A percentile compares a stretch with the other conserved stretches of the same genome.
Evolutionary conservation across 2,329 filamentous ascomycete species (phyloP).

Genomic region (Beauveria sp.): DNA sequence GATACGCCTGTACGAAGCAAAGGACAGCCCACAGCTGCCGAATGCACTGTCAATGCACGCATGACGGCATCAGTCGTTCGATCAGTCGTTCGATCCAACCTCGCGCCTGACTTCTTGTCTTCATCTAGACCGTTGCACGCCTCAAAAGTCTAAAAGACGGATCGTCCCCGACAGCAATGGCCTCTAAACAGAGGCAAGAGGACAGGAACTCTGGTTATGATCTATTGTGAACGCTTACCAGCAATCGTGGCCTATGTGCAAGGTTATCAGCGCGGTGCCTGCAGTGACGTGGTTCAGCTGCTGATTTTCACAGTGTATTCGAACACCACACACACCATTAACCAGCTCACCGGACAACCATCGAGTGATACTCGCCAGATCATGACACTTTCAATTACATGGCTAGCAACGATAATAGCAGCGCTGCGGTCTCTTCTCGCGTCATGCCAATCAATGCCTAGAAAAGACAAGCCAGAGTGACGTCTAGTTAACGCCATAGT

Average conservation of each 20-base stretch:
- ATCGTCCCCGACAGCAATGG: background rate
- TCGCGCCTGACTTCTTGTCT: background rate
- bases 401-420: background rate
- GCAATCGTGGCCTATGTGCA: background rate
- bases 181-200: background rate
- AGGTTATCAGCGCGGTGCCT: background rate
- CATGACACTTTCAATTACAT: background rate
- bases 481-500: background rate
- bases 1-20: background rate
- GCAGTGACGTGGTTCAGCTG: background rate
- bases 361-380: background rate
- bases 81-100: background rate
- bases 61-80: background rate
- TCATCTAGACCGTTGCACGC: background rate
- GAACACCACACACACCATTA: background rate
- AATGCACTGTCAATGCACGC: background rate
- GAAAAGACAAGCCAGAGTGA: background rate
- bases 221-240: background rate
- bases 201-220: background rate
- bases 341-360: background rate
- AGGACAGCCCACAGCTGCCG: background rate
- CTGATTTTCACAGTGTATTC: background rate
- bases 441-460: background rate
- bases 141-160: background rate
- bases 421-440: constrained; percentile 4